Evolutionary conservation across 148 eudicot species (phyloP), one percentile per base, ranked within the genome.

Genomic region (Selenicereus undatus): DNA sequence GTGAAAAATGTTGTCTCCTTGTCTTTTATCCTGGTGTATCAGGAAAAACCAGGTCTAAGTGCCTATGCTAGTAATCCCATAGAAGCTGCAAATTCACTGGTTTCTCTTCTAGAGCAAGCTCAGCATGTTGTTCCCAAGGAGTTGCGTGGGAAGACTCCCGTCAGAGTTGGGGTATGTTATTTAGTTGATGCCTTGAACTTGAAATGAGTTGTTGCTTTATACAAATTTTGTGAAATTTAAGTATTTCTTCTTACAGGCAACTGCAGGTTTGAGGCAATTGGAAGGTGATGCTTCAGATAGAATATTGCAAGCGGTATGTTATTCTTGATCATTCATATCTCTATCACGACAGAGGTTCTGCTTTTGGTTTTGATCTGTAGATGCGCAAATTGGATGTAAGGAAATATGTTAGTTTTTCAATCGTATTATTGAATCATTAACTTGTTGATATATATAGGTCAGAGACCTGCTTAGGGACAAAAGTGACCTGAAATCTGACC

Each of bases 221-320:
- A 48, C 14, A 66, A 50, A 1, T 27, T 0, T 17, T 52, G 50
- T 80, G 45, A 35, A 30, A 16, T 68, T 27, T 54, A 73, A 62
- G 39, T 26, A 56, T 11, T 27, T 32, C 58, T 12, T 35, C 62
- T 73, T 82, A 48, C 82, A 96, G 99, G 99, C 97, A 73, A 96
- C 99, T 84, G 99, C 99, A 83, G 99, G 99, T 81, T 86, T 96
- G 81, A 91, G 99, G 91, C 94, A 89, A 84, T 82, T 96, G 86
- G 89, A 78, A 78, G 99, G 95, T 39, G 97, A 93, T 86, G 84
- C 97, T 13, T 87, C 99, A 26, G 99, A 96, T 66, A 89, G 84
- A 89, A 96, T 96, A 85, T 86, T 96, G 88, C 92, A 96, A 89
- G 92, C 93, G 79, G 99, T 96, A 92, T 83, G 86, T 77, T 48